phyloP scores from a whole-genome alignment of 164 flowering plant genomes.

The Nymphaea colorata region DNA sequence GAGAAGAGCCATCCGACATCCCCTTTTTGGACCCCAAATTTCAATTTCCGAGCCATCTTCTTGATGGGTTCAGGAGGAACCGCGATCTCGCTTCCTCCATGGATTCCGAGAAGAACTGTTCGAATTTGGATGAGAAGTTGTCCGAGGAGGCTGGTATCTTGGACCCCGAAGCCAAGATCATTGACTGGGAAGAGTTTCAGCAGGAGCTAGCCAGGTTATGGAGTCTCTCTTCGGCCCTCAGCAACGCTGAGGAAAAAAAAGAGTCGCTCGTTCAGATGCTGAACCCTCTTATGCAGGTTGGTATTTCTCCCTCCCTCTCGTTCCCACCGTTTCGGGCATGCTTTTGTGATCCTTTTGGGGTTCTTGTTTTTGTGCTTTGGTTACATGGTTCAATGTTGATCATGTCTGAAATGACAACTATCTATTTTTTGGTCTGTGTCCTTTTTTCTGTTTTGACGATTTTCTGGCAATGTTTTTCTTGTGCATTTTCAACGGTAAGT shows the following conservation, averaged over 20 bases:
- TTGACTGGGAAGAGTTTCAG: constrained; percentile 85
- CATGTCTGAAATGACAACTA: neutral
- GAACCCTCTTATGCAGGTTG: constrained; percentile 48
- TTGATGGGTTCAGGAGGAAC: neutral
- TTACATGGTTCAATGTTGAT: neutral
- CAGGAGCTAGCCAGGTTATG: constrained; percentile 66
- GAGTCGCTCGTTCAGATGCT: constrained; percentile 33
- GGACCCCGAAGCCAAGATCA: constrained; percentile 17
- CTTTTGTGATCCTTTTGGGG: neutral
- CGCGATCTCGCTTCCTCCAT: neutral
- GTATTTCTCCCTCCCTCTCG: neutral
- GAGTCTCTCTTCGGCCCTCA: constrained; percentile 71
- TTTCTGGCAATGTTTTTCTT: neutral
- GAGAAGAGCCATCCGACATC: neutral
- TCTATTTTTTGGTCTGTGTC: neutral
- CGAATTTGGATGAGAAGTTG: neutral
- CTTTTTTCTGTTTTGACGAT: neutral
- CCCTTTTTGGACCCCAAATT: neutral
- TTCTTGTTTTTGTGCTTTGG: neutral
- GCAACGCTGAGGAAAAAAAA: constrained; percentile 46
- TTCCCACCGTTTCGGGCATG: neutral
- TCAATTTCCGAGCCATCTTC: neutral
- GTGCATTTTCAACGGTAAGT: neutral
- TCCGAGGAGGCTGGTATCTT: neutral
- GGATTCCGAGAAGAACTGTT: neutral